These are phyloP conservation scores for Puccinia hordei DNA, from an alignment of 1,284 basidiomycete species.

Conservation along the genomic window DNA sequence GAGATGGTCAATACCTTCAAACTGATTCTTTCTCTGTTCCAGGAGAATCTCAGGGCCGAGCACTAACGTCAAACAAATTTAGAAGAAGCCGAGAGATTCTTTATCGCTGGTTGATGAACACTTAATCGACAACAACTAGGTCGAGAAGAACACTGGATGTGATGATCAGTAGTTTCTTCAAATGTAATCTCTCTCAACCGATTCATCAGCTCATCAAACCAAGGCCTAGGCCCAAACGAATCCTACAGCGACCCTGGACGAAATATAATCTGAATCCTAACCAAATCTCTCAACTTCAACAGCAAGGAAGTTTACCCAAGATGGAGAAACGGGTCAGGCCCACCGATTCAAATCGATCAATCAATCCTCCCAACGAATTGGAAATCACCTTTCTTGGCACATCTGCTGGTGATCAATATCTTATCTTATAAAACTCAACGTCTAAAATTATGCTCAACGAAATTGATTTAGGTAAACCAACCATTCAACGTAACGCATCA, in stretches of 20 bases:
- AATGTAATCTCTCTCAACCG: constrained; percentile 5
- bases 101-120: too few species aligned
- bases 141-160: constrained; percentile 15
- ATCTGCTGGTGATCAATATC: constrained; percentile 32
- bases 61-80: too few species aligned
- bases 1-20: too few species aligned
- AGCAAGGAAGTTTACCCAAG: constrained; percentile 24
- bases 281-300: constrained; percentile 25
- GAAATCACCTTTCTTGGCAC: constrained; percentile 47
- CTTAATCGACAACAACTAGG: too few species aligned
- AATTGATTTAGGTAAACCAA: constrained; percentile 39
- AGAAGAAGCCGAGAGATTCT: too few species aligned
- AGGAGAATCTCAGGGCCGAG: too few species aligned
- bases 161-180: constrained; percentile 25
- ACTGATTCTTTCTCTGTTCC: too few species aligned
- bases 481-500: constrained; percentile 37
- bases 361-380: constrained; percentile 29
- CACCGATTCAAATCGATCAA: constrained; percentile 9
- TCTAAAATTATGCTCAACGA: constrained; percentile 2
- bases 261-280: constrained; percentile 29
- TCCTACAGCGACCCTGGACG: constrained; percentile 12
- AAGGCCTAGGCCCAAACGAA: constrained; percentile 22
- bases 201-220: constrained; percentile 4
- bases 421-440: neutral
- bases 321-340: constrained; percentile 36